Evolutionary conservation across 164 flowering plant genomes (phyloP).

Genomic region (Berberis thunbergii): DNA sequence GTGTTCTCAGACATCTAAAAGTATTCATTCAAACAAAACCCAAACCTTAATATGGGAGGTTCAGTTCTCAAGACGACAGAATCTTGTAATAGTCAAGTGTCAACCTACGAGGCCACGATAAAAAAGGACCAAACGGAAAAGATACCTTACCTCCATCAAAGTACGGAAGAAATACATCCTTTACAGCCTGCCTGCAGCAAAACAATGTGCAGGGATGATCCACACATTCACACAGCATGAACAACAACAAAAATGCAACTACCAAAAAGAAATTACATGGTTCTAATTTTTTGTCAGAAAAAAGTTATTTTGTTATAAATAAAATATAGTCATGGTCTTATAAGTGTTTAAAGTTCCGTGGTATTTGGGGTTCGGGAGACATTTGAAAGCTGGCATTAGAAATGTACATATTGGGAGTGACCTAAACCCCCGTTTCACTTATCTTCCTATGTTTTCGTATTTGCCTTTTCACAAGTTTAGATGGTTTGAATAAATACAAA

Average conservation of each 20-base stretch:
- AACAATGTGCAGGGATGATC: conserved; percentile 15
- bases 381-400: too few relatives aligned
- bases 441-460: too few relatives aligned
- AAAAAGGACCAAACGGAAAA: conserved; percentile 2
- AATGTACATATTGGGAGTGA: too few relatives aligned
- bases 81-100: neutral
- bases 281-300: too few relatives aligned
- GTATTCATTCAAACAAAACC: neutral
- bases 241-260: conserved; percentile 1
- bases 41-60: neutral
- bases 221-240: conserved; percentile 3
- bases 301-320: too few relatives aligned
- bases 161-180: conserved; percentile 44
- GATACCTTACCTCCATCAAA: conserved; percentile 55
- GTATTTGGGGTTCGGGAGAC: too few relatives aligned
- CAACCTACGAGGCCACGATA: neutral
- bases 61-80: neutral
- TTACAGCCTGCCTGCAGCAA: conserved; percentile 67
- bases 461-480: too few relatives aligned
- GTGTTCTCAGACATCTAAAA: neutral
- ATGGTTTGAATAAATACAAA: too few relatives aligned
- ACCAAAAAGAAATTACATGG: too few relatives aligned
- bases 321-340: too few relatives aligned
- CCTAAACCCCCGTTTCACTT: too few relatives aligned
- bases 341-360: too few relatives aligned